Evolutionary conservation across 768 basidiomycete genomes (phyloP), one percentile per base, ranked within the genome.

Genomic region (Steccherinum ochraceum): DNA sequence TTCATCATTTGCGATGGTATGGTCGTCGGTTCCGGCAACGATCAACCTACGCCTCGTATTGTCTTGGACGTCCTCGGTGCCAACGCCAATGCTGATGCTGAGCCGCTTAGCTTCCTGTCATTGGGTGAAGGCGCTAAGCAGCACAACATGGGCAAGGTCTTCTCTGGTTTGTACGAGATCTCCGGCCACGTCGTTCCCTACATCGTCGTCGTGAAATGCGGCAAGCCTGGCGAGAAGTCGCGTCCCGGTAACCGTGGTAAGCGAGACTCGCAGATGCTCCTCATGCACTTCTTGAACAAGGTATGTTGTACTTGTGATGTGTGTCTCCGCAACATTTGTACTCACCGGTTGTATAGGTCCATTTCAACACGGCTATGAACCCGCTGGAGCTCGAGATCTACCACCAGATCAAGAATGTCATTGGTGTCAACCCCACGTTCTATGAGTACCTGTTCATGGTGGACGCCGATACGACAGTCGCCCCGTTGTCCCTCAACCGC

Each of bases 351-450:
- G 18, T 2, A 21, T 53, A 93, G 91, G 96, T 98, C 42, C 96
- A 98, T 69, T 98, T 95, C 69, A 91, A 94, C 66, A 69, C 91
- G 19, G 86, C 93, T 0, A 98, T 99, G 96, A 91, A 88, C 61
- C 96, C 96, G 0, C 70, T 95, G 55, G 96, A 99, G 70, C 71
- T 99, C 48, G 96, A 99, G 72, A 95, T 99, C 73, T 98, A 93
- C 64, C 96, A 98, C 66, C 96, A 99, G 69, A 93, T 98, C 77
- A 93, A 97, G 79, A 99, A 99, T 62, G 93, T 98, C 49, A 97
- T 99, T 60, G 96, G 96, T 68, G 93, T 99, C 62, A 96, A 99
- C 69, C 96, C 95, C 2, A 86, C 92, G 0, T 97, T 98, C 72
- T 99, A 98, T 69, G 96, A 98, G 69, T 97, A 94, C 61, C 58